phyloP scores from a whole-genome alignment of 345 rosid genomes.

The Crucihimalaya himalaica region DNA sequence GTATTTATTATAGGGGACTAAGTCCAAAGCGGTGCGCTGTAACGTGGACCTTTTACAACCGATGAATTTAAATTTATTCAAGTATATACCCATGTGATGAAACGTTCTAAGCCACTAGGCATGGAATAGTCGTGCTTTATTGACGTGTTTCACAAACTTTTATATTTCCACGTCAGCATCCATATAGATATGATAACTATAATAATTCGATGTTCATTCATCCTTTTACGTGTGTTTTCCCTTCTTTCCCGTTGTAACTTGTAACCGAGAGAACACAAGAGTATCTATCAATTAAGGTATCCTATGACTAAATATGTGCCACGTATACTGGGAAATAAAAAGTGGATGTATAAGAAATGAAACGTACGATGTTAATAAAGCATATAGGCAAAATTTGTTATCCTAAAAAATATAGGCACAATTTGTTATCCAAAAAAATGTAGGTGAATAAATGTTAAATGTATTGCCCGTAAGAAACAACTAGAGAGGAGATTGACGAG shows the following conservation, averaged over 20 bases:
- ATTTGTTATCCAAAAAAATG: neutral
- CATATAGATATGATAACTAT: neutral
- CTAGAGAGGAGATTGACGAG: conserved; percentile 34
- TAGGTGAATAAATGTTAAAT: neutral
- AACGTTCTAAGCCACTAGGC: conserved; percentile 9
- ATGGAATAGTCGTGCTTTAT: conserved; percentile 6
- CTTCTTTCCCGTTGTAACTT: conserved; percentile 1
- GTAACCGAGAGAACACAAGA: conserved; percentile 19
- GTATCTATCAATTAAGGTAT: neutral
- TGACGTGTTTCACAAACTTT: conserved; percentile 32
- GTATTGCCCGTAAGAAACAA: conserved; percentile 26
- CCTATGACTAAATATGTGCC: neutral
- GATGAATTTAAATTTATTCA: neutral
- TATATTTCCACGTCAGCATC: conserved; percentile 20
- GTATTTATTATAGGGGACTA: conserved; percentile 8
- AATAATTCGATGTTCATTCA: conserved; percentile 3
- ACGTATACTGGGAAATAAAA: neutral
- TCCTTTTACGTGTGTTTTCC: conserved; percentile 23
- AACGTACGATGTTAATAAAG: neutral
- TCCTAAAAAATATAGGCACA: neutral
- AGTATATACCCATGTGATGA: conserved; percentile 17
- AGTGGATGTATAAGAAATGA: neutral
- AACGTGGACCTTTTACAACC: conserved; percentile 25
- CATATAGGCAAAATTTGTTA: neutral
- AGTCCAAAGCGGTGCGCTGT: conserved; percentile 27